phyloP scores from a whole-genome alignment of 495 filamentous ascomycete genomes.

The Podospora conica region DNA sequence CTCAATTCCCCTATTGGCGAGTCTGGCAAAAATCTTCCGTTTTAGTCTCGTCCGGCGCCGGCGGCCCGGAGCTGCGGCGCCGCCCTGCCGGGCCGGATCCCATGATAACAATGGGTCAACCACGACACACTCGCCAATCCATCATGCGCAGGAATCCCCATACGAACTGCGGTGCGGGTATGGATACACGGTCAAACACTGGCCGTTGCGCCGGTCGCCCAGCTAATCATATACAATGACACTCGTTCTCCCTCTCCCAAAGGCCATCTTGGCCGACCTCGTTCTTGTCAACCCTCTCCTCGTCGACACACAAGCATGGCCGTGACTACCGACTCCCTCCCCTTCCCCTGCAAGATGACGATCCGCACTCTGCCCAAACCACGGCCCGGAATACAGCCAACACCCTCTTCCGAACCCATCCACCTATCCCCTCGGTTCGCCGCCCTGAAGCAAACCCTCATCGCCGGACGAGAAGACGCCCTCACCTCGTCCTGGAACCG shows the following conservation, averaged over 20 bases:
- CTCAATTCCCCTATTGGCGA: constrained; percentile 29
- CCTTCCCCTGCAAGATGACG: not conserved
- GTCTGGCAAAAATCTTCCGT: constrained; percentile 18
- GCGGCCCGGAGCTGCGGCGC: constrained; percentile 23
- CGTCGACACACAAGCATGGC: not conserved
- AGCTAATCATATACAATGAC: not conserved
- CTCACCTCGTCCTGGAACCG: constrained; percentile 56
- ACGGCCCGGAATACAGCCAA: constrained; percentile 15
- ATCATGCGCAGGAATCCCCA: not conserved
- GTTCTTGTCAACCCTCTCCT: not conserved
- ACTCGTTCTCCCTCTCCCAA: not conserved
- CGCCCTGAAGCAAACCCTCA: constrained; percentile 58
- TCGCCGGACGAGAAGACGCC: constrained; percentile 49
- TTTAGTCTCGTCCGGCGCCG: constrained; percentile 13
- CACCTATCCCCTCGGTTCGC: constrained; percentile 66
- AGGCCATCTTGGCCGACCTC: not conserved
- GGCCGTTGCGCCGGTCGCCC: not conserved
- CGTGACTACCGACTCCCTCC: not conserved
- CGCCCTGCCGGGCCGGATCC: constrained; percentile 8
- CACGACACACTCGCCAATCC: not conserved
- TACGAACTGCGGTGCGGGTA: not conserved
- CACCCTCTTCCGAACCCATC: constrained; percentile 27
- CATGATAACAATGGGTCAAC: not conserved
- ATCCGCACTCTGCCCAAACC: not conserved
- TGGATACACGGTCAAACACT: not conserved